A percentile compares a stretch with the other conserved stretches of the same genome.
Evolutionary conservation across 148 eudicot genomes (phyloP).

Genomic region (Talinum fruticosum): DNA sequence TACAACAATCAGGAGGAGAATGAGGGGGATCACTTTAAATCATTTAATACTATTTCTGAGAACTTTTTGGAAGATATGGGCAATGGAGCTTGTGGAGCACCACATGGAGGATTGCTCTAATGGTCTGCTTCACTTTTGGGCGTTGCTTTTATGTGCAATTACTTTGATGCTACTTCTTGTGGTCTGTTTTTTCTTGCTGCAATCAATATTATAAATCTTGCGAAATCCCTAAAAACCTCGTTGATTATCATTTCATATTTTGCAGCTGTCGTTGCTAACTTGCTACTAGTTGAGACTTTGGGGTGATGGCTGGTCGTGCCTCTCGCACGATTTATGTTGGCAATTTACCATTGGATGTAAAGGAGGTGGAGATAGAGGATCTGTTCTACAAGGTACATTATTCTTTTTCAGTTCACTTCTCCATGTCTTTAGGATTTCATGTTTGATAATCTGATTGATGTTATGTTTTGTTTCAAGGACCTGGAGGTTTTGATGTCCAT

Average conservation of each 20-base stretch:
- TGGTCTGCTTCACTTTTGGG: constrained; percentile 15
- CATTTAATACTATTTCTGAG: not conserved
- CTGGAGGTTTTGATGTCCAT: not conserved
- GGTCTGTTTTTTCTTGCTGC: too few relatives aligned
- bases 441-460: not conserved
- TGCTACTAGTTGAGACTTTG: constrained; percentile 10
- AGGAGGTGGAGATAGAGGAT: constrained; percentile 36
- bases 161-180: constrained; percentile 6
- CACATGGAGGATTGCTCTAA: constrained; percentile 24
- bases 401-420: constrained; percentile 9
- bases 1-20: constrained; percentile 19
- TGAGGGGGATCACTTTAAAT: constrained; percentile 9
- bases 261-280: constrained; percentile 9
- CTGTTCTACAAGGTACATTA: constrained; percentile 31
- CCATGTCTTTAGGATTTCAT: not conserved
- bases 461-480: not conserved
- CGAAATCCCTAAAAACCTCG: not conserved
- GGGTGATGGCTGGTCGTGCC: constrained; percentile 30
- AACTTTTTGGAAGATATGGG: not conserved
- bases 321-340: constrained; percentile 38
- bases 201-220: not conserved
- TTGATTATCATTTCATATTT: not conserved
- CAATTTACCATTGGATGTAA: constrained; percentile 33
- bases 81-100: constrained; percentile 20
- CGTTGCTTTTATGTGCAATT: constrained; percentile 7